Conservation (phyloP, 805 yeast genomes). For the Candida bentonensis region DNA sequence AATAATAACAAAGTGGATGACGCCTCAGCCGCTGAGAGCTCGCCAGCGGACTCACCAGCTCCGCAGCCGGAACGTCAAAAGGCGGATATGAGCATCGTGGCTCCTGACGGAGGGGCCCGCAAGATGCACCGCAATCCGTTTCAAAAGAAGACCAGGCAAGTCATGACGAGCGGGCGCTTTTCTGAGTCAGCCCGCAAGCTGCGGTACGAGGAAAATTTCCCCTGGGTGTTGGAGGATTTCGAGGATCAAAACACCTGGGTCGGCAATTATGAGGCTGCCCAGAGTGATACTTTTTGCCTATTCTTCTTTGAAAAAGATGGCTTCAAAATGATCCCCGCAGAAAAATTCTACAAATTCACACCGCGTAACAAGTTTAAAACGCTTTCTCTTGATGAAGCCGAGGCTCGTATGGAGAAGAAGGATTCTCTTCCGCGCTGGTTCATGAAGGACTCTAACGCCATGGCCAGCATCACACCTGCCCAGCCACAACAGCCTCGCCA, state of each 20-base stretch:
- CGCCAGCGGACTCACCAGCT: conserved; percentile 20
- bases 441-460: conserved; percentile 48
- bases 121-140: conserved; percentile 41
- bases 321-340: conserved; percentile 89
- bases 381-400: conserved; percentile 90
- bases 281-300: conserved; percentile 72
- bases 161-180: conserved; percentile 63
- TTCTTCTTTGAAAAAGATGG: conserved; percentile 67
- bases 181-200: conserved; percentile 73
- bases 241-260: conserved; percentile 92
- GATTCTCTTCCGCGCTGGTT: conserved; percentile 77
- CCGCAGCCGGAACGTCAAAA: conserved; percentile 20
- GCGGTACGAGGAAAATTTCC: conserved; percentile 90
- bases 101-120: conserved; percentile 87
- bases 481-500: conserved; percentile 16
- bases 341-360: conserved; percentile 84
- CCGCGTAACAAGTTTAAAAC: conserved; percentile 91
- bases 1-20: conserved; percentile 13
- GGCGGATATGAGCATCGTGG: conserved; percentile 40
- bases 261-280: conserved; percentile 87
- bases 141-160: conserved; percentile 75
- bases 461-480: conserved; percentile 3
- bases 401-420: conserved; percentile 77
- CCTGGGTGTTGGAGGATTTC: conserved; percentile 97
- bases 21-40: conserved; percentile 17